These are phyloP conservation scores for Carallia brachiata DNA, from an alignment of 345 rosid species.

Conservation along the genomic window DNA sequence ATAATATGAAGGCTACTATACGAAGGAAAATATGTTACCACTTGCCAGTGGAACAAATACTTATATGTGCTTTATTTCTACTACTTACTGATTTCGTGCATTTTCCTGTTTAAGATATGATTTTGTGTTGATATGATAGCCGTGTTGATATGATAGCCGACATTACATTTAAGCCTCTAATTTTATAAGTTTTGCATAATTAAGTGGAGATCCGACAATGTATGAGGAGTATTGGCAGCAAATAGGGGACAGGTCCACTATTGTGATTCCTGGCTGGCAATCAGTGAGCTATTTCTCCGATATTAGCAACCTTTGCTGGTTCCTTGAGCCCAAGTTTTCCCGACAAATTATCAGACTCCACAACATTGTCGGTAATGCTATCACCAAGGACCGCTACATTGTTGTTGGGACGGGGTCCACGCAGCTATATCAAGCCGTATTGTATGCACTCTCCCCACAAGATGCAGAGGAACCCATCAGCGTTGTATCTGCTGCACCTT, in stretches of 20 bases:
- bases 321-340: constrained; percentile 73
- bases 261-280: constrained; percentile 87
- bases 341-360: constrained; percentile 64
- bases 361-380: constrained; percentile 72
- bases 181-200: constrained; percentile 10
- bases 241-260: constrained; percentile 62
- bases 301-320: constrained; percentile 69
- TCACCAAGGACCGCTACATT: constrained; percentile 55
- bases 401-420: constrained; percentile 95
- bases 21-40: background rate
- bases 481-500: constrained; percentile 85
- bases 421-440: constrained; percentile 78
- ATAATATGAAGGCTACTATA: background rate
- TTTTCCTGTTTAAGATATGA: background rate
- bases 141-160: background rate
- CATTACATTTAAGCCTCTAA: constrained; percentile 1
- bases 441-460: constrained; percentile 68
- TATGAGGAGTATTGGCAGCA: constrained; percentile 72
- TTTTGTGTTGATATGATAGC: background rate
- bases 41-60: background rate
- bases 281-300: constrained; percentile 84
- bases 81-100: no score
- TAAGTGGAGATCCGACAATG: constrained; percentile 94
- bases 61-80: no score
- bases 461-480: constrained; percentile 56